Evolutionary conservation across 345 rosid genomes (phyloP).

Genomic region (Eucalyptus regnans): DNA sequence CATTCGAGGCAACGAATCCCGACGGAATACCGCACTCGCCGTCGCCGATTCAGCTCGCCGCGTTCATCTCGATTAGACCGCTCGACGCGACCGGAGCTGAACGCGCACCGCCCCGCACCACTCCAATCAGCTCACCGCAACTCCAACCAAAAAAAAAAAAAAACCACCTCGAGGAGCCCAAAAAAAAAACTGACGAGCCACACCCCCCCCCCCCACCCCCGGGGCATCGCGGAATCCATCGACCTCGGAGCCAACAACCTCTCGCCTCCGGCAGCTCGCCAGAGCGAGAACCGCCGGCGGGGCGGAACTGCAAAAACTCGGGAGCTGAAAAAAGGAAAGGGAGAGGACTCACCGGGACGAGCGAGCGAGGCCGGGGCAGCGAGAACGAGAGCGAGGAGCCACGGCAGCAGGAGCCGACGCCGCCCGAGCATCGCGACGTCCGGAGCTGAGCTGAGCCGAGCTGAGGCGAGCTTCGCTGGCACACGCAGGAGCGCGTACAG

Average conservation of each 20-base stretch:
- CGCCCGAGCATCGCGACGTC: background rate
- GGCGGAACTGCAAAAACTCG: background rate
- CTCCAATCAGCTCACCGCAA: background rate
- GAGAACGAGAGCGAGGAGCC: background rate
- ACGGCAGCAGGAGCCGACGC: background rate
- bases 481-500: background rate
- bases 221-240: background rate
- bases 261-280: background rate
- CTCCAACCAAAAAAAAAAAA: background rate
- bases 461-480: background rate
- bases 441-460: background rate
- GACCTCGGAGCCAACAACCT: background rate
- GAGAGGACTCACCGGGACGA: background rate
- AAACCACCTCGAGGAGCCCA: background rate
- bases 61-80: background rate
- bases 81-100: background rate
- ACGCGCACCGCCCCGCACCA: background rate
- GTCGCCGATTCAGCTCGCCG: background rate
- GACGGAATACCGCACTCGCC: background rate
- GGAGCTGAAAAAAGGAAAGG: background rate
- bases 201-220: no score
- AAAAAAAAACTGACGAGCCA: background rate
- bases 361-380: background rate
- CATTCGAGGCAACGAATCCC: background rate
- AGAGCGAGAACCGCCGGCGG: background rate